Evolutionary conservation across 495 filamentous ascomycete species (phyloP).

Genomic region (Thermochaetoides thermophila): DNA sequence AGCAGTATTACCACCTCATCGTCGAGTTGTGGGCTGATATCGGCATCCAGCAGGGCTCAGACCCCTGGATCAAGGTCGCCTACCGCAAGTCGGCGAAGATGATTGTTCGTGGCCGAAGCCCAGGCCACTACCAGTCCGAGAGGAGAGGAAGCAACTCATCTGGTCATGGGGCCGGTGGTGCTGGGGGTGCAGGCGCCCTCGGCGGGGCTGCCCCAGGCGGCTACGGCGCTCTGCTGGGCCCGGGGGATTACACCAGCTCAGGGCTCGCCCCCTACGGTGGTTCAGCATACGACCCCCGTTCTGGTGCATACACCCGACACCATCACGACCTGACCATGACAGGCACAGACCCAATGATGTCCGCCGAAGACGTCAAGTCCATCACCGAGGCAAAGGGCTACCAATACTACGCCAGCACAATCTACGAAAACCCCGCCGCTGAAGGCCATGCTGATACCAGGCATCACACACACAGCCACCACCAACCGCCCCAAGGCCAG

Average conservation of each 20-base stretch:
- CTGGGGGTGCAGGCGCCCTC: conserved; percentile 30
- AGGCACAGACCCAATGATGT: conserved; percentile 31
- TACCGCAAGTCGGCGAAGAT: conserved; percentile 66
- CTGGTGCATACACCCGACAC: conserved; percentile 22
- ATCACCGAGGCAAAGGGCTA: conserved; percentile 30
- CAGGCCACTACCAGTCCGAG: conserved; percentile 84
- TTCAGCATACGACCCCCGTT: conserved; percentile 22
- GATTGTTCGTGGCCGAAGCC: conserved; percentile 85
- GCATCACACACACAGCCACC: conserved; percentile 9
- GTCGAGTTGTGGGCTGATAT: conserved; percentile 81
- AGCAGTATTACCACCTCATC: conserved; percentile 87
- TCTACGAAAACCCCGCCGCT: conserved; percentile 29
- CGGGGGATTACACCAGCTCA: conserved; percentile 21
- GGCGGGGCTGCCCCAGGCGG: too few species aligned
- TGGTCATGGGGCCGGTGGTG: conserved; percentile 49
- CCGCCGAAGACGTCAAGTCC: conserved; percentile 30
- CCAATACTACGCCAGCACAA: conserved; percentile 30
- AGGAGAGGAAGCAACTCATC: conserved; percentile 59
- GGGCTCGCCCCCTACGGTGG: too few species aligned
- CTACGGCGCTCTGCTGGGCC: conserved; percentile 24
- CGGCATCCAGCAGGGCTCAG: conserved; percentile 23
- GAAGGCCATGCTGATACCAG: conserved; percentile 22
- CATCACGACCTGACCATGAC: conserved; percentile 28
- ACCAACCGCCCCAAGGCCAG: too few species aligned
- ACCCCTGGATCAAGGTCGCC: conserved; percentile 63